Evolutionary conservation across 768 basidiomycete genomes (phyloP), one percentile per base, ranked within the genome.

Genomic region (Mycena metata): DNA sequence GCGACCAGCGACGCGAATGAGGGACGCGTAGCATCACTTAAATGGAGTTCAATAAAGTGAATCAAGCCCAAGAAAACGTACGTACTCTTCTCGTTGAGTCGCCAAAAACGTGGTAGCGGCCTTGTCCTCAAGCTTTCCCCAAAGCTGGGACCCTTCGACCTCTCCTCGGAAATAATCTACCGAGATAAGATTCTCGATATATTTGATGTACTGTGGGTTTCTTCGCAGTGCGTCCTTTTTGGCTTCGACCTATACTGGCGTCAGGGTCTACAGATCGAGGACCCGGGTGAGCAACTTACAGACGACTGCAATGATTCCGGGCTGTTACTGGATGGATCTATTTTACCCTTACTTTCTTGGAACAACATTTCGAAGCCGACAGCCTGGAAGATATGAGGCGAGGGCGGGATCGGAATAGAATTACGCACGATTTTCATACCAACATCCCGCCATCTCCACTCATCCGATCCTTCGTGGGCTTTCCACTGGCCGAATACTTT

Each of bases 301-400:
- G 86, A 87, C 51, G 86, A 82, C 21, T 75, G 73, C 7, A 79
- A 69, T 43, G 74, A 79, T 60, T 86, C 85, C 36, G 78, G 68
- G 3, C 80, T 74, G 49, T 75, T 71, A 55, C 77, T 81, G 21
- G 80, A 69, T 13, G 70, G 76, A 45, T 84, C 83, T 64, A 81
- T 79, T 46, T 88, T 87, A 52, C 85, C 82, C 78, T 92, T 91
- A 66, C 88, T 91, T 76, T 96, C 96, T 76, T 93, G 91, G 76
- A 93, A 98, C 45, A 98, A 85, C 86, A 99, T 99, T 82, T 99
- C 98, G 69, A 98, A 98, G 1, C 98, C 98, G 69, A 95, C 95
- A 2, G 96, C 91, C 92, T 96, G 74, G 10, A 50, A 56, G 21
- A 10, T 33, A 45, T 33, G 9, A 47, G 47, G 5, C 47, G 11